Conservation (phyloP, 768 basidiomycete genomes). For the Agaricus sinodeliciosus region DNA sequence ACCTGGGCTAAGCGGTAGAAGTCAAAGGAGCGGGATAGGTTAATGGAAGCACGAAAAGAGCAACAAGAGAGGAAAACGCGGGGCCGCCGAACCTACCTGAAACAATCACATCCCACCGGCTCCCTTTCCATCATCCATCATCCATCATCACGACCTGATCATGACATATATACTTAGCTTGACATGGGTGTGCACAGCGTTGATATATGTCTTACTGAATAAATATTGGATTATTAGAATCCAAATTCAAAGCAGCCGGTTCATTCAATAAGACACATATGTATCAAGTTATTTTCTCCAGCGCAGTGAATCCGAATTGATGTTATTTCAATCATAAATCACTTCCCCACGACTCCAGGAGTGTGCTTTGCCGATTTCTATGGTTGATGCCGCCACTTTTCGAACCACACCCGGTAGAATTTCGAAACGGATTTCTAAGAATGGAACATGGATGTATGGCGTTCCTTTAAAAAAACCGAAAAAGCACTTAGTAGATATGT, state of each 20-base stretch:
- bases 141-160: background rate
- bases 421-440: background rate
- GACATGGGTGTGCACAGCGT: background rate
- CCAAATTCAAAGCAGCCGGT: no score
- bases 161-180: background rate
- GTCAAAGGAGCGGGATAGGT: slow-evolving; percentile 2
- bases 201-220: no score
- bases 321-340: slow-evolving; percentile 1
- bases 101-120: slow-evolving; percentile 3
- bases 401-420: background rate
- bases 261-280: no score
- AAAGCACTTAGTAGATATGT: slow-evolving; percentile 6
- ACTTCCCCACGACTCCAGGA: background rate
- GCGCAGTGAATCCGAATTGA: background rate
- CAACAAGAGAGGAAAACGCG: background rate
- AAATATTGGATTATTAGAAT: no score
- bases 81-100: background rate
- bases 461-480: background rate
- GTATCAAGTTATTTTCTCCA: no score
- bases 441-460: slow-evolving; percentile 5
- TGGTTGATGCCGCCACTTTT: no score
- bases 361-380: background rate
- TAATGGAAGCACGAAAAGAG: background rate
- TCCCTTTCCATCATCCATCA: slow-evolving; percentile 4
- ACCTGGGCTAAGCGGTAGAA: background rate